Percentiles rank a stretch among this genome's conserved stretches.
Conservation (phyloP, 208 protist genomes). For the Leishmania braziliensis region DNA sequence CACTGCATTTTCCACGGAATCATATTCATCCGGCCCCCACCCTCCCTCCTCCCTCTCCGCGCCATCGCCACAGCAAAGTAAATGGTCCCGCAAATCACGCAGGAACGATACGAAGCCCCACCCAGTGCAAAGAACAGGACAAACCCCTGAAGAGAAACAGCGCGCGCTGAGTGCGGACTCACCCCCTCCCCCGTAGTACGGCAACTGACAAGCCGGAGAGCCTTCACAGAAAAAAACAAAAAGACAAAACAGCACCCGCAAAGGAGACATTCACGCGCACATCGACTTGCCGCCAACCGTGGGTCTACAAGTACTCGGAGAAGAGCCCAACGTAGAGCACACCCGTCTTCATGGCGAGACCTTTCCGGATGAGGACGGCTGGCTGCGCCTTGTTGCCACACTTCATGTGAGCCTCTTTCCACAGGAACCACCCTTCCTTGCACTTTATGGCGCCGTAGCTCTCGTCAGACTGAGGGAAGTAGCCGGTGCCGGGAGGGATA, state of each 20-base stretch:
- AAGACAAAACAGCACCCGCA: neutral
- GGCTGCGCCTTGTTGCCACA: constrained; percentile 55
- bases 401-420: constrained; percentile 67
- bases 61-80: too few relatives aligned
- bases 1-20: neutral
- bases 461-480: constrained; percentile 67
- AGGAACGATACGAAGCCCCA: neutral
- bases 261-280: too few relatives aligned
- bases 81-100: neutral
- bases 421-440: constrained; percentile 78
- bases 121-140: neutral
- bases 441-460: constrained; percentile 79
- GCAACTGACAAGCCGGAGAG: neutral
- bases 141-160: neutral
- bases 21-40: neutral
- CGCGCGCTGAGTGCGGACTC: neutral
- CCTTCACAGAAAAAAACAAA: neutral
- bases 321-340: constrained; percentile 79
- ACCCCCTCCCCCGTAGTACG: neutral
- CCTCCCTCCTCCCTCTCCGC: neutral
- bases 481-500: constrained; percentile 76
- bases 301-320: constrained; percentile 41
- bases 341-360: constrained; percentile 84
- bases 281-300: neutral
- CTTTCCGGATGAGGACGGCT: constrained; percentile 73